Percentiles rank a stretch among this genome's conserved stretches.
phyloP scores from a whole-genome alignment of 371 early-diverging fungal genomes.

The Mucor saturninus region DNA sequence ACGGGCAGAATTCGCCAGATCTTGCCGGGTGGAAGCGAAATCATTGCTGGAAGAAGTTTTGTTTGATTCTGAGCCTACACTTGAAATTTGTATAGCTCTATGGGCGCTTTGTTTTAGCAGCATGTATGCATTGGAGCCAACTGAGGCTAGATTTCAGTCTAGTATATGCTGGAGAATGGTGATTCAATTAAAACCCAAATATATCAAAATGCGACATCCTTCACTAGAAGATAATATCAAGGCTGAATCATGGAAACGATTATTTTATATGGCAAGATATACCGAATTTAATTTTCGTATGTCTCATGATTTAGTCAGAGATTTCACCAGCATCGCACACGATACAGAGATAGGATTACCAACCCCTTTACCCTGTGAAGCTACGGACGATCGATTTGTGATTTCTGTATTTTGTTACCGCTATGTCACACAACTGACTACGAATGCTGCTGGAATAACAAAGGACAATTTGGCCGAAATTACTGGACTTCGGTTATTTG shows the following conservation, averaged over 20 bases:
- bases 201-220: not conserved
- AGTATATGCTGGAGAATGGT: constrained; percentile 44
- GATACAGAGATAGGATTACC: constrained; percentile 35
- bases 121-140: constrained; percentile 18
- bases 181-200: constrained; percentile 21
- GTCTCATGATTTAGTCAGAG: constrained; percentile 22
- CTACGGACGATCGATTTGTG: constrained; percentile 2
- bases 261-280: constrained; percentile 35
- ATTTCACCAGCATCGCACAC: constrained; percentile 17
- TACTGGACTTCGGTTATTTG: constrained; percentile 24
- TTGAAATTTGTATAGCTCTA: constrained; percentile 31
- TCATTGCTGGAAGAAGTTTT: constrained; percentile 27
- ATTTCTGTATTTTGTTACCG: constrained; percentile 11
- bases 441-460: constrained; percentile 5
- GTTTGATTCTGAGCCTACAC: constrained; percentile 28
- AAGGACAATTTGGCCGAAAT: constrained; percentile 1
- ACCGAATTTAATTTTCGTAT: constrained; percentile 33
- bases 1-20: constrained; percentile 25
- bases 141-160: constrained; percentile 32
- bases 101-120: constrained; percentile 14
- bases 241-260: constrained; percentile 39
- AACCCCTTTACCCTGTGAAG: constrained; percentile 26
- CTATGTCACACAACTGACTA: constrained; percentile 21
- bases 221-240: constrained; percentile 12
- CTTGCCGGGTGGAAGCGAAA: constrained; percentile 23